phyloP scores from a whole-genome alignment of 352 stramenopile species.

The Pythium brassicae region DNA sequence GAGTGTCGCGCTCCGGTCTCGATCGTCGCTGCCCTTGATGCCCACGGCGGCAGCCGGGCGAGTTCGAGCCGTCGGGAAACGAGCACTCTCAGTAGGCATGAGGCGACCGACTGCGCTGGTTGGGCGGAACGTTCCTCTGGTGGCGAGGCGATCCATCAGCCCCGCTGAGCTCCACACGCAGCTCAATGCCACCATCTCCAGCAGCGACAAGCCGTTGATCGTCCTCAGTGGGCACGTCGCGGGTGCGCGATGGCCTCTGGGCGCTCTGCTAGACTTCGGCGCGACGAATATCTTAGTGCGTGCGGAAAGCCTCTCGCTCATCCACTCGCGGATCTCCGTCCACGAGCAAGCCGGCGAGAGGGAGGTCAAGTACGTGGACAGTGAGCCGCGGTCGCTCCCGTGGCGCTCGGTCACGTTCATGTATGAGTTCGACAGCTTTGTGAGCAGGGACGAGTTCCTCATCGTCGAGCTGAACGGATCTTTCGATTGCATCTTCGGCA shows the following conservation, averaged over 20 bases:
- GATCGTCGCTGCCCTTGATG: constrained; percentile 1
- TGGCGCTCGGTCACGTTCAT: constrained; percentile 10
- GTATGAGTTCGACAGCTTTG: constrained; percentile 19
- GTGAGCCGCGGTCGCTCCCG: constrained; percentile 7
- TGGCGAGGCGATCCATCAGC: background rate
- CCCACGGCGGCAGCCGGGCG: background rate
- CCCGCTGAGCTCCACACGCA: background rate
- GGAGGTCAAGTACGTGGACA: background rate
- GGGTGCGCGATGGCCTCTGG: constrained; percentile 2
- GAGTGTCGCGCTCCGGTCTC: constrained; percentile 9
- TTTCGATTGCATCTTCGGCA: constrained; percentile 26
- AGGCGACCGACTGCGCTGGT: background rate
- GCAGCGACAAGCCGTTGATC: constrained; percentile 14
- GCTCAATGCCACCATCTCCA: constrained; percentile 14
- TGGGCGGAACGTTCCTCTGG: background rate
- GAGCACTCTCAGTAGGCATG: background rate
- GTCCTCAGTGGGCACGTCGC: constrained; percentile 13
- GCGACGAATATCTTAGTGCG: background rate
- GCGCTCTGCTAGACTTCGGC: background rate
- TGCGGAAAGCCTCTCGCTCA: background rate
- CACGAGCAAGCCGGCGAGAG: background rate
- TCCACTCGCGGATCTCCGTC: background rate
- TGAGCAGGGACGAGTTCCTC: constrained; percentile 16
- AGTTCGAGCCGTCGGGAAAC: background rate
- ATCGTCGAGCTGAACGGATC: constrained; percentile 22